Evolutionary conservation across 257 asterid species (phyloP), one percentile per base, ranked within the genome.

Genomic region (Ilex asprella): DNA sequence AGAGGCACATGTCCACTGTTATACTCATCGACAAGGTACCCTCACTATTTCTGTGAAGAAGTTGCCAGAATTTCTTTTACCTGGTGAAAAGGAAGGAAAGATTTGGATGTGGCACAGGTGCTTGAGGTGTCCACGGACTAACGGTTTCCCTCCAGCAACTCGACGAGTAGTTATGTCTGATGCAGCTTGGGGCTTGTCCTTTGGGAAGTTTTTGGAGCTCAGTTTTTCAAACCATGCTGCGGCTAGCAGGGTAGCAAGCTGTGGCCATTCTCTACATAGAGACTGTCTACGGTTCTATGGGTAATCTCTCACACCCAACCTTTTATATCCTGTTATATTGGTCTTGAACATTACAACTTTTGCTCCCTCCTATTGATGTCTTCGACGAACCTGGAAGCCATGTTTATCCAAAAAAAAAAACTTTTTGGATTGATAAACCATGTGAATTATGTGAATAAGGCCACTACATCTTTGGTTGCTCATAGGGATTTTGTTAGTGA

Each of bases 51-150:
- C 96, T 35, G 99, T 92, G 46, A 92, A 92, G 81, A 92, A 85
- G 77, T 76, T 92, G 27, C 85, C 93, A 2, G 95, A 89, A 71
- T 62, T 86, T 58, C 73, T 83, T 60, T 77, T 92, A 67, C 88
- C 89, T 7, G 97, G 99, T 46, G 93, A 82, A 71, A 78, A 66
- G 60, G 99, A 85, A 50, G 95, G 97, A 66, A 92, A 84, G 76
- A 92, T 92, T 73, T 92, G 97, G 99, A 92, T 92, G 99, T 92
- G 99, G 99, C 99, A 89, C 71, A 85, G 99, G 70, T 92, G 99
- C 84, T 76, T 92, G 73, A 82, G 73, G 69, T 92, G 99, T 75
- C 99, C 99, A 21, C 80, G 97, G 61, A 69, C 77, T 62, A 81
- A 81, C 66, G 95, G 97, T 49, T 87, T 85, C 69, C 97, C 99